These are phyloP conservation scores for Pyrenophora graminea DNA, from an alignment of 2,329 filamentous ascomycete genomes.

Conservation along the genomic window DNA sequence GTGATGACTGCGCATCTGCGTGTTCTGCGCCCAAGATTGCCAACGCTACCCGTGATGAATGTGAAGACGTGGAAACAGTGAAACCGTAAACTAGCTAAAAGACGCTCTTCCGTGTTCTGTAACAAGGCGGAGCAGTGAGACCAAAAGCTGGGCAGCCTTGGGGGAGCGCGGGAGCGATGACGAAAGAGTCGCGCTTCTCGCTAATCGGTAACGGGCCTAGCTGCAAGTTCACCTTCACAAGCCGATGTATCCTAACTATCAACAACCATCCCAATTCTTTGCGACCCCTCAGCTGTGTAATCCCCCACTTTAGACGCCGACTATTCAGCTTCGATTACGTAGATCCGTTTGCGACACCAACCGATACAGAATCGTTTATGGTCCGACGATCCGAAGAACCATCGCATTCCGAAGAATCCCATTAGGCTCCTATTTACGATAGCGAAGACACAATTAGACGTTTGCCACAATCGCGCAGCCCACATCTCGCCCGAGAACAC, in stretches of 20 bases:
- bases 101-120: neutral
- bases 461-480: conserved; percentile 27
- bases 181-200: conserved; percentile 20
- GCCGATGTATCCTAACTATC: conserved; percentile 19
- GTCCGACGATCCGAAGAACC: conserved; percentile 3
- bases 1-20: no score
- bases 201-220: conserved; percentile 21
- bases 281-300: conserved; percentile 9
- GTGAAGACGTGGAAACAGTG: no score
- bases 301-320: conserved; percentile 4
- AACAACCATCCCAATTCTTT: conserved; percentile 12
- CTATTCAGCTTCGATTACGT: neutral
- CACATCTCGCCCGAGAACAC: conserved; percentile 23
- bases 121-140: conserved; percentile 7
- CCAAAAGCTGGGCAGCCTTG: conserved; percentile 1
- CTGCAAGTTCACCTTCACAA: conserved; percentile 30
- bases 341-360: neutral
- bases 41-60: no score
- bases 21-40: no score
- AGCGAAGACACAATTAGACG: conserved; percentile 8
- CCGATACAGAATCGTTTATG: conserved; percentile 4
- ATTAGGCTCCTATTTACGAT: conserved; percentile 33
- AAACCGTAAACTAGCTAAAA: no score
- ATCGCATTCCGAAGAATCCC: conserved; percentile 21
- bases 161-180: conserved; percentile 24